Evolutionary conservation across 148 eudicot genomes (phyloP), one percentile per base, ranked within the genome.

Genomic region (Talinum fruticosum): DNA sequence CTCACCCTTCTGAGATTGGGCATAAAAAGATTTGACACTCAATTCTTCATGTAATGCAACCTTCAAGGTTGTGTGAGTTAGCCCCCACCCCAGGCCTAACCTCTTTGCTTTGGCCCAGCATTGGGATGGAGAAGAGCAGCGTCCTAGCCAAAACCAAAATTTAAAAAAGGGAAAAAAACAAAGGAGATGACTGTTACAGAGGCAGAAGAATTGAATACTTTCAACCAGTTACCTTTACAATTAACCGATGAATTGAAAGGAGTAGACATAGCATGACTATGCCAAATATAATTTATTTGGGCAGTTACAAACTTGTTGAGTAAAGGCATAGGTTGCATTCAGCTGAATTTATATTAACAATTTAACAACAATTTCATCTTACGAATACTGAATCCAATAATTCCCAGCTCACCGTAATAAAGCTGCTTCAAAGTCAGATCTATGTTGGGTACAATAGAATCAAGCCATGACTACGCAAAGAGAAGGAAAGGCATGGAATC

Each of bases 191-290:
- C 34, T 28, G 16, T 15, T 62, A 62, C 32, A 62, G 32, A 65
- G 66, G 18, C 54, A 36, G 62, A 28, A 66, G 69, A 45, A 36
- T 62, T 32, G 33, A 61, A 66, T 8, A 47, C 3, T 53, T 69
- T 49, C 23, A n/a, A 49, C 30, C 29, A 0, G 32, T 62, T 61
- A 62, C 62, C 71, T 75, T 64, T 54, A 78, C 41, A 32, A 44
- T 47, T 14, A 45, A 12, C 29, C 7, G 29, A 28, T n/a, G 35
- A 6, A 57, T 59, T 69, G 65, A 61, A 53, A 51, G 32, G n/a
- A 74, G 74, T 66, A 65, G 16, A n/a, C 10, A n/a, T 29, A 54
- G 61, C 64, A 44, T 51, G 41, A 44, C 41, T 73, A 47, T 23
- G 19, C 47, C 34, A 75, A 49, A 69, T 24, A n/a, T 37, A 28